These are phyloP conservation scores for Crataegus laevigata DNA, from an alignment of 306 rosid species.

Conservation along the genomic window DNA sequence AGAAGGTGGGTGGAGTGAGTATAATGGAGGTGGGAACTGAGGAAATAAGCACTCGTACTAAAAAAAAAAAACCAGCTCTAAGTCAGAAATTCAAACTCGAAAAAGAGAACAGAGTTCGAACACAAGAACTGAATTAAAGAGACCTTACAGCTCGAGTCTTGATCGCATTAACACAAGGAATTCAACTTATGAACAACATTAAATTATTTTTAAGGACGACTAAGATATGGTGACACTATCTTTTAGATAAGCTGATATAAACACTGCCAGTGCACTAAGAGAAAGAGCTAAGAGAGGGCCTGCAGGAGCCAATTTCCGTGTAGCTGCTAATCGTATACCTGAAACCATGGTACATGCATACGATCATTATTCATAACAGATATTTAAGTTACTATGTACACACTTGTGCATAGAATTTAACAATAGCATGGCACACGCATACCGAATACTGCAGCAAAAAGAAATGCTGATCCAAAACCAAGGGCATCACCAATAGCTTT, in stretches of 20 bases:
- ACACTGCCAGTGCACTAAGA: constrained; percentile 12
- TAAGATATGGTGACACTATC: background rate
- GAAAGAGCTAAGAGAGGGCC: constrained; percentile 19
- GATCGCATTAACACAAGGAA: background rate
- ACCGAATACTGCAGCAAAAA: constrained; percentile 21
- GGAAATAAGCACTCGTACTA: background rate
- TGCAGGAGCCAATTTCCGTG: constrained; percentile 14
- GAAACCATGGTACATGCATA: background rate
- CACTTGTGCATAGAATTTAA: background rate
- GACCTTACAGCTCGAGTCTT: background rate
- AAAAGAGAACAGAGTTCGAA: background rate
- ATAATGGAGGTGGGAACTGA: background rate
- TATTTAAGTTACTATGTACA: background rate
- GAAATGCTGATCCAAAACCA: constrained; percentile 24
- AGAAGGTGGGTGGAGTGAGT: background rate
- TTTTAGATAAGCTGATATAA: constrained; percentile 10
- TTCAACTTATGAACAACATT: background rate
- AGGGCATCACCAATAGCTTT: constrained; percentile 22
- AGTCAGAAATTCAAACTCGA: background rate
- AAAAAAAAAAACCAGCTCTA: background rate
- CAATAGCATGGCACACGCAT: background rate
- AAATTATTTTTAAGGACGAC: background rate
- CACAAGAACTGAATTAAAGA: background rate
- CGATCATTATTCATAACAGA: background rate
- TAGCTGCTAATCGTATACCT: constrained; percentile 17